A percentile compares a stretch with the other conserved stretches of the same genome.
phyloP scores from a whole-genome alignment of 176 grass and related monocot genomes.

The Zoysia pacifica region DNA sequence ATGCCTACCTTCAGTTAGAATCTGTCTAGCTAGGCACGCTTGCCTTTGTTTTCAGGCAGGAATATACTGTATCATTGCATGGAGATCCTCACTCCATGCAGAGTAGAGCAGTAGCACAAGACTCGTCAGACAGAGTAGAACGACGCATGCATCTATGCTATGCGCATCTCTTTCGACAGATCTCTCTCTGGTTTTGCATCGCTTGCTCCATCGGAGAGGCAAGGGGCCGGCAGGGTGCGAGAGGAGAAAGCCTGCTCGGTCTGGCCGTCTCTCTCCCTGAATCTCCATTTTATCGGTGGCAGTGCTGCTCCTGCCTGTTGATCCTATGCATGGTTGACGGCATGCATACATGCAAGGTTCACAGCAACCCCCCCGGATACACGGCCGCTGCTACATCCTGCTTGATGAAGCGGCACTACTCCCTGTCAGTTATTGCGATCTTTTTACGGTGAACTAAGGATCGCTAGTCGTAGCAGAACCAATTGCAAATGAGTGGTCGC shows the following conservation, averaged over 20 bases:
- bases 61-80: constrained; percentile 43
- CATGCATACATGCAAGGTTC: background rate
- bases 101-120: background rate
- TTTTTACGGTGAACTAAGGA: constrained; percentile 36
- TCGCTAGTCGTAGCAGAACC: background rate
- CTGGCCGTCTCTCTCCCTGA: background rate
- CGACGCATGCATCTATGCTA: constrained; percentile 27
- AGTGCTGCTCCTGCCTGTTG: background rate
- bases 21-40: constrained; percentile 6
- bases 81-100: constrained; percentile 32
- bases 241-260: background rate
- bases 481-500: background rate
- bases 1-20: background rate
- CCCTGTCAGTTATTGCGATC: constrained; percentile 38
- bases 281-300: background rate
- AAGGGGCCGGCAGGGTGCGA: constrained; percentile 18
- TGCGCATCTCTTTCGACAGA: background rate
- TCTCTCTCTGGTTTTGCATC: constrained; percentile 30
- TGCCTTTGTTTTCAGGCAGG: constrained; percentile 33
- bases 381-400: constrained; percentile 35
- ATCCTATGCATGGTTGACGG: background rate
- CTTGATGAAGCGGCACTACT: constrained; percentile 7
- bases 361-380: constrained; percentile 10
- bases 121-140: constrained; percentile 14
- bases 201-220: background rate